Evolutionary conservation across 2,329 filamentous ascomycete species (phyloP).

Genomic region (Chaetomium olivaceum): DNA sequence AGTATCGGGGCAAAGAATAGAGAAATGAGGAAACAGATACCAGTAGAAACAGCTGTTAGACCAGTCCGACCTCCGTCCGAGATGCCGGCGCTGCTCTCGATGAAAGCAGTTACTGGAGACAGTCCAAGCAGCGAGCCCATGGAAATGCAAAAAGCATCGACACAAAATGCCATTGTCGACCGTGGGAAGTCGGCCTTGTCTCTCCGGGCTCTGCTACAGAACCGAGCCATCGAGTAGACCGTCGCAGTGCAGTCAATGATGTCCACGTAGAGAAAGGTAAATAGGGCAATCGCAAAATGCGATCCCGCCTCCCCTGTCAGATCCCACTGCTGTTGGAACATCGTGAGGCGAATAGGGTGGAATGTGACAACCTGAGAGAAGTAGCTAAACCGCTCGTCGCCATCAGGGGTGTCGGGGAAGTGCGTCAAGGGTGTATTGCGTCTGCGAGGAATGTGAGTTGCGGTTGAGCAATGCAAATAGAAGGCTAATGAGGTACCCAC

Average conservation of each 20-base stretch:
- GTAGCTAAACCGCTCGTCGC: constrained; percentile 66
- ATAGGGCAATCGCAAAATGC: constrained; percentile 69
- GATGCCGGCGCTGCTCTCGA: constrained; percentile 75
- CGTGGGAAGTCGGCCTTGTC: constrained; percentile 80
- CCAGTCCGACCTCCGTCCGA: constrained; percentile 74
- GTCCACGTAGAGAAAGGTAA: constrained; percentile 79
- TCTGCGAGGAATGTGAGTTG: constrained; percentile 39
- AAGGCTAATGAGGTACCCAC: constrained; percentile 43
- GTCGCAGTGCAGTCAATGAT: constrained; percentile 78
- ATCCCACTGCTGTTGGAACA: constrained; percentile 68
- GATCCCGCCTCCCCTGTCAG: constrained; percentile 54
- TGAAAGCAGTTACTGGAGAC: constrained; percentile 73
- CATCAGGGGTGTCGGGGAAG: constrained; percentile 66
- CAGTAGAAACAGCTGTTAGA: constrained; percentile 68
- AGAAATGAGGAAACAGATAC: constrained; percentile 68
- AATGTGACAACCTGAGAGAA: constrained; percentile 73
- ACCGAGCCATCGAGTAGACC: constrained; percentile 78
- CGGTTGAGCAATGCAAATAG: constrained; percentile 3
- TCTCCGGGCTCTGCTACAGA: constrained; percentile 57
- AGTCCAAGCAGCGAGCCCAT: constrained; percentile 70
- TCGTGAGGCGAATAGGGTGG: constrained; percentile 65
- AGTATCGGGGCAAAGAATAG: constrained; percentile 77
- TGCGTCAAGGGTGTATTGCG: constrained; percentile 70
- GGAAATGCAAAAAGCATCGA: constrained; percentile 70
- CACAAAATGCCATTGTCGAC: constrained; percentile 76